Conservation (phyloP, 257 asterid species). For the Voacanga thouarsii region DNA sequence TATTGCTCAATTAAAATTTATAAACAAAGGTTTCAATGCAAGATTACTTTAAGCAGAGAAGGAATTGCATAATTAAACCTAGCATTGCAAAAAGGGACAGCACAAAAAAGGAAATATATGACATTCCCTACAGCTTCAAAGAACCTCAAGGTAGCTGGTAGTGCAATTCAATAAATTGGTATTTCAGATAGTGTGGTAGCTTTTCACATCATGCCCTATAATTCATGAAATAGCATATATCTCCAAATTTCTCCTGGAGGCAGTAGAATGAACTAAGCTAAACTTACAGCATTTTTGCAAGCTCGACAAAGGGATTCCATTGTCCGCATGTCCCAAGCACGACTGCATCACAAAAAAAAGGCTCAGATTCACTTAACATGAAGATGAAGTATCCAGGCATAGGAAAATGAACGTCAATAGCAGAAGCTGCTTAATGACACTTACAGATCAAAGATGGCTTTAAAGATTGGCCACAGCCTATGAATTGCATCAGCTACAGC, state of each 20-base stretch:
- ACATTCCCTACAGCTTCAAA: neutral
- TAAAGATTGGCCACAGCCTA: conserved; percentile 94
- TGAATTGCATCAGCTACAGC: conserved; percentile 99
- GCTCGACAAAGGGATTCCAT: conserved; percentile 99
- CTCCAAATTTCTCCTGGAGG: neutral
- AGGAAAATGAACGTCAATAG: neutral
- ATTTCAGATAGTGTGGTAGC: neutral
- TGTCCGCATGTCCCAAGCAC: conserved; percentile 98
- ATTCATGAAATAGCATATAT: neutral
- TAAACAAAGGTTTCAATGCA: neutral
- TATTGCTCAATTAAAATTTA: neutral
- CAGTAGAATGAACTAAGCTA: conserved; percentile 10
- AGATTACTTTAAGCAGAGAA: neutral
- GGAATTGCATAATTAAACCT: neutral
- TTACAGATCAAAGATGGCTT: conserved; percentile 89
- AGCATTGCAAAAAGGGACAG: neutral
- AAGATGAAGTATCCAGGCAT: neutral
- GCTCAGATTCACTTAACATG: conserved; percentile 3
- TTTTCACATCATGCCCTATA: neutral
- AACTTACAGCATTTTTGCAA: conserved; percentile 94
- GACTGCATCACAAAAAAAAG: conserved; percentile 45
- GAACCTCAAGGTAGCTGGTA: neutral
- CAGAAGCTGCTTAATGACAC: conserved; percentile 29
- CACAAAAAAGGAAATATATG: neutral
- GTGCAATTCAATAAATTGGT: neutral